A percentile compares a stretch with the other conserved stretches of the same genome.
Evolutionary conservation across 495 filamentous ascomycete species (phyloP).

Genomic region (Aspergillus taichungensis): DNA sequence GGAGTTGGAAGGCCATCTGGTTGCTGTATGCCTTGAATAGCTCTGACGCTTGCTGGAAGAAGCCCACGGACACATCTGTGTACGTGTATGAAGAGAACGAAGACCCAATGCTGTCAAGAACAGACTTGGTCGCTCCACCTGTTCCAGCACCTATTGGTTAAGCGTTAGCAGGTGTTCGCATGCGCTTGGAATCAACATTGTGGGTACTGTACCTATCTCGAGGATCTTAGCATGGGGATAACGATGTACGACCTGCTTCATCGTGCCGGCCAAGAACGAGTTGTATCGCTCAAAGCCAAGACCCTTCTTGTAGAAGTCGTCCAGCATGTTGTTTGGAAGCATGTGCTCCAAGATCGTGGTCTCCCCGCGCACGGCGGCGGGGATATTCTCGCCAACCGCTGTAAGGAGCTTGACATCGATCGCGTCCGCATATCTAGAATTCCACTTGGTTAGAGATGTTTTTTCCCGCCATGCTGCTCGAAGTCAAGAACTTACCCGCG

Average conservation of each 20-base stretch:
- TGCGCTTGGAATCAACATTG: no score
- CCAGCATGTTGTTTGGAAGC: slow-evolving; percentile 26
- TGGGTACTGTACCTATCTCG: slow-evolving; percentile 8
- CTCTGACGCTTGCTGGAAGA: slow-evolving; percentile 22
- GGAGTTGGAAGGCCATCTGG: slow-evolving; percentile 27
- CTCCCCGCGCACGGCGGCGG: slow-evolving; percentile 25
- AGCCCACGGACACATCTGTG: slow-evolving; percentile 35
- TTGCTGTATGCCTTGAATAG: slow-evolving; percentile 6
- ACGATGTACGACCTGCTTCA: slow-evolving; percentile 20
- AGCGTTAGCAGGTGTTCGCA: no score
- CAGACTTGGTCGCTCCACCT: slow-evolving; percentile 27
- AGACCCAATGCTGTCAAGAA: slow-evolving; percentile 8
- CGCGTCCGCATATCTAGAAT: slow-evolving; percentile 2
- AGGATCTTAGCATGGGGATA: slow-evolving; percentile 13
- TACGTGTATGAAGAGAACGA: slow-evolving; percentile 26
- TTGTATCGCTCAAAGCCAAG: slow-evolving; percentile 14
- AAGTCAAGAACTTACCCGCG: no score
- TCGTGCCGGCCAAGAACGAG: slow-evolving; percentile 10
- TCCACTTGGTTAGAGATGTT: no score
- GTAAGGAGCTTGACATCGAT: slow-evolving; percentile 14
- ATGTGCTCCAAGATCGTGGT: slow-evolving; percentile 33
- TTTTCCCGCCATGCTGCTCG: no score
- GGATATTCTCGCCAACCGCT: slow-evolving; percentile 28
- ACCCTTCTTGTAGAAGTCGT: slow-evolving; percentile 23
- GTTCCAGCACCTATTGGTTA: slow-evolving; percentile 14